Evolutionary conservation across 306 rosid species (phyloP), one percentile per base, ranked within the genome.

Genomic region (Castanea sativa): DNA sequence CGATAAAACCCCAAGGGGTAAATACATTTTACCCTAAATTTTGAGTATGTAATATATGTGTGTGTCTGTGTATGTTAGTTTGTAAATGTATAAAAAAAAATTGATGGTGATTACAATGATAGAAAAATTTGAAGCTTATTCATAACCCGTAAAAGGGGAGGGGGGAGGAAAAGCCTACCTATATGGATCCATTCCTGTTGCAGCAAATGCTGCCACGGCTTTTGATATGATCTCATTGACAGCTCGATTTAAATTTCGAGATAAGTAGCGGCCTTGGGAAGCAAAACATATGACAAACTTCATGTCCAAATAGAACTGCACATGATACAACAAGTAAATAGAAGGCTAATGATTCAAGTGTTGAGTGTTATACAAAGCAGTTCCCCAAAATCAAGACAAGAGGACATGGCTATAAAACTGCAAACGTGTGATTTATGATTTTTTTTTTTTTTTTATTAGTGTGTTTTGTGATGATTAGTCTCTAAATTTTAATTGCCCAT

Each of bases 261-360:
- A 93, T 79, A 90, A 83, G 87, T 90, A 96, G 38, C 98, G 98
- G 33, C 97, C 92, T 71, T 96, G 96, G 84, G 96, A 88, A 76
- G 97, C 97, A 86, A 96, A 96, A 86, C 91, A 87, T 71, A 89
- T 85, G 69, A 93, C 99, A n/a, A 96, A 96, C 90, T 91, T 96
- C 99, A 96, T 96, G 79, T 96, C 99, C 88, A 96, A 85, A 83
- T 93, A 96, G 82, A 96, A 93, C 99, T 96, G 99, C 96, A 87
- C 67, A 74, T 74, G 16, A 67, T 59, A 80, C 16, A 73, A 81
- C 14, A 71, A 52, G 78, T 72, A 43, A 68, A 76, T 29, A 75
- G n/a, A 73, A 3, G 64, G 76, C 75, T 15, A 59, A 59, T 59
- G 43, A 23, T 30, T 30, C 18, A 71, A 11, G 27, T 35, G 4